Evolutionary conservation across 257 asterid genomes (phyloP).

Genomic region (Salvia splendens): DNA sequence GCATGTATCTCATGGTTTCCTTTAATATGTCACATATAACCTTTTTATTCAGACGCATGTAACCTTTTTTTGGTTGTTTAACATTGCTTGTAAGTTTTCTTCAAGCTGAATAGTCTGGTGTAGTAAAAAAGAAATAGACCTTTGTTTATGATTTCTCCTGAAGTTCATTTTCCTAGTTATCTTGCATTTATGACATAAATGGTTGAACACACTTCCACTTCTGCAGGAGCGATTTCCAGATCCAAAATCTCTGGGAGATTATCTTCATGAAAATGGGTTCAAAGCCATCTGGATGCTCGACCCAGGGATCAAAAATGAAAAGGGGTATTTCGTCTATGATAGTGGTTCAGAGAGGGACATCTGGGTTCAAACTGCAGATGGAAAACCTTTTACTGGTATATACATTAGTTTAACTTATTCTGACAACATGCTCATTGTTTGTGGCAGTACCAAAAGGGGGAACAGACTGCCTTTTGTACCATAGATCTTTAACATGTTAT

Average conservation of each 20-base stretch:
- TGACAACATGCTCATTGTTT: neutral
- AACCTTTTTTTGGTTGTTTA: neutral
- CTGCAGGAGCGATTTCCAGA: conserved; percentile 77
- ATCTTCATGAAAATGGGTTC: conserved; percentile 76
- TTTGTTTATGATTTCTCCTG: neutral
- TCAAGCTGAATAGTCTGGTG: neutral
- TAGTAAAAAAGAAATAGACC: neutral
- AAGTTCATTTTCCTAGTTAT: neutral
- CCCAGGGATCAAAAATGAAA: conserved; percentile 81
- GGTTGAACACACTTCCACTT: conserved; percentile 21
- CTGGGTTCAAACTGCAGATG: conserved; percentile 76
- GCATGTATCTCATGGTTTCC: conserved; percentile 29
- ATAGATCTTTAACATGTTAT: neutral
- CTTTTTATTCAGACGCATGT: neutral
- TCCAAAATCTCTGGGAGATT: conserved; percentile 67
- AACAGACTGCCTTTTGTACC: neutral
- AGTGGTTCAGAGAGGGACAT: conserved; percentile 74
- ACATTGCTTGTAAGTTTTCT: neutral
- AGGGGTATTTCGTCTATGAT: conserved; percentile 72
- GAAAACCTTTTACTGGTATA: conserved; percentile 77
- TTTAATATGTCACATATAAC: neutral
- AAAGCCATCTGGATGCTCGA: conserved; percentile 96
- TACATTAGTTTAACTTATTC: conserved; percentile 7
- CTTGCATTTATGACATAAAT: conserved; percentile 14
- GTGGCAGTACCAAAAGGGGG: neutral